Conservation (phyloP, 2,329 filamentous ascomycete genomes). For the Xylariaceae sp. region DNA sequence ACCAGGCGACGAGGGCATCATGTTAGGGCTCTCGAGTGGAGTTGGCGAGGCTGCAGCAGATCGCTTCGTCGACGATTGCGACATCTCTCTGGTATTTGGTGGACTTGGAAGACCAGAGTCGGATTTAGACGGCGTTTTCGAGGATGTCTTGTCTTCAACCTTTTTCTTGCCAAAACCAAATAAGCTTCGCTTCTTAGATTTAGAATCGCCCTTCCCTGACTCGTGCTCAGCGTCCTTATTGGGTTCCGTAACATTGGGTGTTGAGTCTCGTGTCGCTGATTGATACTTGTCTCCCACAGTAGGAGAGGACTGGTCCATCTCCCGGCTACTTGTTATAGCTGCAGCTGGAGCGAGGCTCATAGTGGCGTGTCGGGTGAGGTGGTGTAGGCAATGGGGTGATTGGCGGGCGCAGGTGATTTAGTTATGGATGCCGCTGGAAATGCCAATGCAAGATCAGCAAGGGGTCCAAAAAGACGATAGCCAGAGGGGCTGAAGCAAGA, state of each 20-base stretch:
- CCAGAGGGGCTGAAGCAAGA: background rate
- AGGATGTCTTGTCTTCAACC: slow-evolving; percentile 36
- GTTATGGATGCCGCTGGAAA: slow-evolving; percentile 17
- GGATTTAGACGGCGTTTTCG: slow-evolving; percentile 27
- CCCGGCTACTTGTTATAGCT: slow-evolving; percentile 21
- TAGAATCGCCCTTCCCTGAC: slow-evolving; percentile 30
- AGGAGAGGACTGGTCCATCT: slow-evolving; percentile 23
- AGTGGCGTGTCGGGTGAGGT: slow-evolving; percentile 4
- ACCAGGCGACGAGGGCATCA: slow-evolving; percentile 59
- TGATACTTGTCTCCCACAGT: slow-evolving; percentile 2
- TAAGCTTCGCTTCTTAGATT: slow-evolving; percentile 51
- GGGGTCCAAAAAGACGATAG: slow-evolving; percentile 16
- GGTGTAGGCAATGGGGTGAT: slow-evolving; percentile 14
- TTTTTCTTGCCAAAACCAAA: slow-evolving; percentile 63
- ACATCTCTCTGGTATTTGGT: slow-evolving; percentile 27
- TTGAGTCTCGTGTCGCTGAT: slow-evolving; percentile 22
- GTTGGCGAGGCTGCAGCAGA: slow-evolving; percentile 39
- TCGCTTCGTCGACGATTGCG: slow-evolving; percentile 32
- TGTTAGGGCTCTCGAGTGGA: slow-evolving; percentile 38
- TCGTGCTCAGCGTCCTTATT: slow-evolving; percentile 25
- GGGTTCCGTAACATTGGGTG: slow-evolving; percentile 25
- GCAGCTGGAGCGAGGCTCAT: slow-evolving; percentile 30
- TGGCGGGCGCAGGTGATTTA: slow-evolving; percentile 13
- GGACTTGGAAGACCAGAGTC: slow-evolving; percentile 29
- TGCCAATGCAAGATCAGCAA: slow-evolving; percentile 21